A percentile compares a stretch with the other conserved stretches of the same genome.
Evolutionary conservation across 163 green algal genomes (phyloP).

Genomic region (Scenedesmus sp.): DNA sequence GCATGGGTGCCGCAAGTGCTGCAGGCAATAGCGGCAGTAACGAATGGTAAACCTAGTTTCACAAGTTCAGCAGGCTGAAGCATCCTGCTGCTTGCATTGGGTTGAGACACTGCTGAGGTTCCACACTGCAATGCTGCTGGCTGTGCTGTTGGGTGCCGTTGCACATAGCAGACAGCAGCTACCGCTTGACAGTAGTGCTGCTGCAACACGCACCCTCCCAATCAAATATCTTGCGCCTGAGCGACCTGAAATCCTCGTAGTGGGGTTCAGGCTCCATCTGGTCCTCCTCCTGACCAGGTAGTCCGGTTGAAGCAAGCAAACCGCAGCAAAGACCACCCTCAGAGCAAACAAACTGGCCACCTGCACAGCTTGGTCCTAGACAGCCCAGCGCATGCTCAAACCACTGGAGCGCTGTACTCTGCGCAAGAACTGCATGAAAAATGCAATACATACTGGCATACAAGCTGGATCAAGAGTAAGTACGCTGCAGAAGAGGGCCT

Average conservation of each 20-base stretch:
- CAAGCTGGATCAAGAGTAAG: neutral
- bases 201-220: slow-evolving; percentile 47
- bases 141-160: neutral
- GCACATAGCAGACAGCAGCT: neutral
- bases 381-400: slow-evolving; percentile 56
- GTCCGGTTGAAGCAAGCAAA: neutral
- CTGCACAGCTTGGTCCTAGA: slow-evolving; percentile 1
- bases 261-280: slow-evolving; percentile 72
- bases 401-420: neutral
- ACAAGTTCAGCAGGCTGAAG: neutral
- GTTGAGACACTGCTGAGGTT: neutral
- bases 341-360: neutral
- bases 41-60: too few species aligned
- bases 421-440: neutral
- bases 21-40: too few species aligned
- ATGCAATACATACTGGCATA: neutral
- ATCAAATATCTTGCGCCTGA: slow-evolving; percentile 74
- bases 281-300: slow-evolving; percentile 68
- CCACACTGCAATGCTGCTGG: neutral
- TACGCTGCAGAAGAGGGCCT: neutral
- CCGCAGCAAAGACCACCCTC: neutral
- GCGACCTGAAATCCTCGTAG: slow-evolving; percentile 67
- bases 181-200: neutral
- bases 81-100: neutral
- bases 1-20: neutral